phyloP scores from a whole-genome alignment of 176 grass and related monocot species.

The Eleusine indica region DNA sequence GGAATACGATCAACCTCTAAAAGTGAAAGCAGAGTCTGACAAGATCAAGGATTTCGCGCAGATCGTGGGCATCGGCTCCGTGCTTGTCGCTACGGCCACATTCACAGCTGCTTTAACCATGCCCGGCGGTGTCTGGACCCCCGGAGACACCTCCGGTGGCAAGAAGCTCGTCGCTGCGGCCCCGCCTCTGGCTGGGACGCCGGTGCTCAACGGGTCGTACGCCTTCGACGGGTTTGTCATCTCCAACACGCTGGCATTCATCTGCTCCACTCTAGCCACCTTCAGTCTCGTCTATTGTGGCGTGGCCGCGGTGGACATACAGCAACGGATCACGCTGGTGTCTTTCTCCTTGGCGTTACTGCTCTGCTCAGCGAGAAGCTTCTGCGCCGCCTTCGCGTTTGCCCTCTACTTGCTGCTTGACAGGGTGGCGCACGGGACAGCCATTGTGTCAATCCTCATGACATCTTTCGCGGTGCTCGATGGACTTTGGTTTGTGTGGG shows the following conservation, averaged over 20 bases:
- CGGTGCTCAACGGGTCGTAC: not conserved
- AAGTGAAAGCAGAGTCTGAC: not conserved
- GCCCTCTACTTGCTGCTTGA: slow-evolving; percentile 30
- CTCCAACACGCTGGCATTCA: slow-evolving; percentile 45
- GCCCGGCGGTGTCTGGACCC: slow-evolving; percentile 18
- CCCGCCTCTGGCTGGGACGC: not conserved
- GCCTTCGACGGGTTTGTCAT: slow-evolving; percentile 43
- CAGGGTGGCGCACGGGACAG: not conserved
- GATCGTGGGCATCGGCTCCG: slow-evolving; percentile 42
- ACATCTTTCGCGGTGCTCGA: slow-evolving; percentile 20
- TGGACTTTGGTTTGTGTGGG: not conserved
- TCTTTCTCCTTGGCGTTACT: slow-evolving; percentile 28
- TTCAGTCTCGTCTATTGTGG: slow-evolving; percentile 49
- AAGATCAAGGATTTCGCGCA: slow-evolving; percentile 46
- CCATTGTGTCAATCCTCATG: slow-evolving; percentile 22
- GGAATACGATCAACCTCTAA: not conserved
- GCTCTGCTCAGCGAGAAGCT: slow-evolving; percentile 35
- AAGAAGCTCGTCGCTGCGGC: not conserved
- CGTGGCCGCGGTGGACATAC: slow-evolving; percentile 42
- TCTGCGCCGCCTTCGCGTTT: slow-evolving; percentile 42
- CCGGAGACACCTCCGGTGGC: not conserved
- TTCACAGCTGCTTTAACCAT: slow-evolving; percentile 36
- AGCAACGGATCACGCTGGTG: slow-evolving; percentile 7
- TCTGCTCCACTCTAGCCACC: slow-evolving; percentile 34
- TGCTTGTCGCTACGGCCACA: slow-evolving; percentile 42